Conservation (phyloP, 2,329 filamentous ascomycete species). For the Ophiobolus disseminans region DNA sequence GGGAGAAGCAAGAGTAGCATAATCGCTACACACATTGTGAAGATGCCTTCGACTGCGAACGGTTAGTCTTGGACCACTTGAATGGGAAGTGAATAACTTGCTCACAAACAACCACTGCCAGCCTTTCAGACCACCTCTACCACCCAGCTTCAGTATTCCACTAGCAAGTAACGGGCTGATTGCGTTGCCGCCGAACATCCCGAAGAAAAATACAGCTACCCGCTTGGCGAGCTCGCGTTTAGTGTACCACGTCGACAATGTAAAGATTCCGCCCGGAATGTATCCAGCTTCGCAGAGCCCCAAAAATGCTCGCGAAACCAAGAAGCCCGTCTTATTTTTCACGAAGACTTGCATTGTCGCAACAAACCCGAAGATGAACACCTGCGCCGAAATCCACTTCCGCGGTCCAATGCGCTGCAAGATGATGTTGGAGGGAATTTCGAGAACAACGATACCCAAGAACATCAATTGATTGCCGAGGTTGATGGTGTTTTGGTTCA, state of each 20-base stretch:
- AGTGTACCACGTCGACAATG: conserved; percentile 61
- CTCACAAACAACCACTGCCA: conserved; percentile 62
- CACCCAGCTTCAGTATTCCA: conserved; percentile 57
- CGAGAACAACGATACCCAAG: conserved; percentile 57
- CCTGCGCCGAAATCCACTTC: conserved; percentile 59
- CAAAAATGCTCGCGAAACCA: conserved; percentile 54
- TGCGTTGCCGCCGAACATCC: conserved; percentile 61
- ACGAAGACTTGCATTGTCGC: conserved; percentile 53
- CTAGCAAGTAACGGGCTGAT: conserved; percentile 59
- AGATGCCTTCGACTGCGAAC: conserved; percentile 52
- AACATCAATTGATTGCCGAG: conserved; percentile 63
- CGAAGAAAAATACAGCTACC: conserved; percentile 61
- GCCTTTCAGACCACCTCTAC: conserved; percentile 50
- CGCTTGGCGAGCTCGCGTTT: conserved; percentile 55
- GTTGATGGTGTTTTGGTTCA: conserved; percentile 59
- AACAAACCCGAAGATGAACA: conserved; percentile 58
- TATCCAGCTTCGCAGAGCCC: conserved; percentile 61
- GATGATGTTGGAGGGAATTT: conserved; percentile 61
- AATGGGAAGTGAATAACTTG: conserved; percentile 28
- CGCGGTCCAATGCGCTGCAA: conserved; percentile 47
- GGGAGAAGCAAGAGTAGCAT: conserved; percentile 54
- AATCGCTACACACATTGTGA: conserved; percentile 52
- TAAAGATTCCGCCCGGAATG: conserved; percentile 61
- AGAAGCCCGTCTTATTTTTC: conserved; percentile 51
- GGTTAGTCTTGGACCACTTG: background rate